Evolutionary conservation across 73 alveolate species (phyloP).

Genomic region (Paramecium primaurelia): DNA sequence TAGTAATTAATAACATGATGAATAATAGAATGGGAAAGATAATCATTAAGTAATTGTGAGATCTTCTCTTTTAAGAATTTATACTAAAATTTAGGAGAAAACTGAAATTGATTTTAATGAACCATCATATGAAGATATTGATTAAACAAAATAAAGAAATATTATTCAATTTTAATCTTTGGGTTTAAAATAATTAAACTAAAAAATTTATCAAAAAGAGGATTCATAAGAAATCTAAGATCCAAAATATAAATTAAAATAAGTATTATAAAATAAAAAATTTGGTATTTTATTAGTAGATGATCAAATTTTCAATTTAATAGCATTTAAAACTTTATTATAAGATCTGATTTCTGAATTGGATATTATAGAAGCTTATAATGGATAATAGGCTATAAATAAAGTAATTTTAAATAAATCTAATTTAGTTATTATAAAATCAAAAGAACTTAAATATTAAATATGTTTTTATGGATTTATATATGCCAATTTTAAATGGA

Average conservation of each 20-base stretch:
- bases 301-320: constrained; percentile 39
- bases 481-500: constrained; percentile 60
- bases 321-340: constrained; percentile 24
- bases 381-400: constrained; percentile 43
- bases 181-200: not conserved
- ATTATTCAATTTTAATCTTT: not conserved
- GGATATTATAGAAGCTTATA: constrained; percentile 45
- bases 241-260: not conserved
- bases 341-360: not conserved
- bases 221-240: not conserved
- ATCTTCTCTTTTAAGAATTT: not conserved
- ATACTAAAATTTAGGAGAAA: not conserved
- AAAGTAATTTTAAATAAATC: not conserved
- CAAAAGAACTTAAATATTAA: not conserved
- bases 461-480: constrained; percentile 25
- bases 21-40: not conserved
- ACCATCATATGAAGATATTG: not conserved
- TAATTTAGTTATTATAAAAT: not conserved
- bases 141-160: not conserved
- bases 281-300: constrained; percentile 47
- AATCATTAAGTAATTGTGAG: not conserved
- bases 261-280: not conserved
- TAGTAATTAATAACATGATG: not conserved
- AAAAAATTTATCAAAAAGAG: not conserved
- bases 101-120: not conserved